phyloP scores from a whole-genome alignment of 2,329 filamentous ascomycete species.

The Ascochyta koolunga region DNA sequence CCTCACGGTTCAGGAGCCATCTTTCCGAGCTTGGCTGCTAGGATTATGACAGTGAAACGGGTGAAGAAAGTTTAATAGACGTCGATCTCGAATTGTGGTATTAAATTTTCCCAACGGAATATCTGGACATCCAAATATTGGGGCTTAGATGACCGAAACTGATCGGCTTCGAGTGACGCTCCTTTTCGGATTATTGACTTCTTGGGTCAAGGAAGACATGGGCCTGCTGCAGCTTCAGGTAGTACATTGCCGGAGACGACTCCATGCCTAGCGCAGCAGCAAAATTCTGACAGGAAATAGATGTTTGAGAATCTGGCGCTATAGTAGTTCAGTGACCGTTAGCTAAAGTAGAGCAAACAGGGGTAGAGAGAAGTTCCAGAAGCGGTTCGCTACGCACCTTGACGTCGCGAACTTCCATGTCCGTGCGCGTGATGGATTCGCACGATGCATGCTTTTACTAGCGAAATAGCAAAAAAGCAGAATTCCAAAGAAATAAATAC shows the following conservation, averaged over 20 bases:
- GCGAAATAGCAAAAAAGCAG: no score
- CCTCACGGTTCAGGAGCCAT: conserved; percentile 7
- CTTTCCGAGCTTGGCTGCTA: background rate
- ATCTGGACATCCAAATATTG: background rate
- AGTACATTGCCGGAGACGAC: conserved; percentile 1
- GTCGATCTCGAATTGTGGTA: background rate
- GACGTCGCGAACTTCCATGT: conserved; percentile 6
- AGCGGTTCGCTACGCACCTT: conserved; percentile 1
- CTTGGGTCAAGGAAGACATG: background rate
- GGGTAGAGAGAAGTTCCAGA: conserved; percentile 1
- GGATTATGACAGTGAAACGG: background rate
- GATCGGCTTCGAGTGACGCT: background rate
- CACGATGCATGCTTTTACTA: no score
- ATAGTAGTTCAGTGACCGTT: conserved; percentile 4
- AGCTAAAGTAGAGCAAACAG: conserved; percentile 5
- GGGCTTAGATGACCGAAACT: background rate
- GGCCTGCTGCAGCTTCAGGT: background rate
- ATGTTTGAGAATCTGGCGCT: conserved; percentile 12
- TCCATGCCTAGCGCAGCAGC: conserved; percentile 1
- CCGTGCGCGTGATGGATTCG: no score
- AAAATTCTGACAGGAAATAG: conserved; percentile 11
- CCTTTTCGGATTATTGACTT: background rate
- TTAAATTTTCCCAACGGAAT: background rate
- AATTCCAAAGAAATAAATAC: no score
- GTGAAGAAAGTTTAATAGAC: background rate